A percentile compares a stretch with the other conserved stretches of the same genome.
These are phyloP conservation scores for Pseudovirgaria hyperparasitica DNA, from an alignment of 2,329 filamentous ascomycete species.

Conservation along the genomic window DNA sequence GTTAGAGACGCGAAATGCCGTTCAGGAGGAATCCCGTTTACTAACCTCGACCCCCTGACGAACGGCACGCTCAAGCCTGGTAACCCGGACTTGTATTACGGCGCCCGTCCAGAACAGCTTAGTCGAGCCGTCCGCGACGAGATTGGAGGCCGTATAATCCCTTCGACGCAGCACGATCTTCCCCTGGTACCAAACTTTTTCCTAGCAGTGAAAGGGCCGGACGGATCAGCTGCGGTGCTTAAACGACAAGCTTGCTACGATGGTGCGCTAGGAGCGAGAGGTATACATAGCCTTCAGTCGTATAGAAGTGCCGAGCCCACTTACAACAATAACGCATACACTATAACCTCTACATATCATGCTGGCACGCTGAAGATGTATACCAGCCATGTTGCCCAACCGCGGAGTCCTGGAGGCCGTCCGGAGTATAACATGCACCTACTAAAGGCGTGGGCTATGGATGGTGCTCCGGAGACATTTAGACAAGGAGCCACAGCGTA, in stretches of 20 bases:
- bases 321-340: conserved; percentile 29
- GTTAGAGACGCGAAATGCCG: conserved; percentile 10
- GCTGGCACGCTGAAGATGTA: conserved; percentile 25
- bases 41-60: conserved; percentile 9
- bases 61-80: conserved; percentile 8
- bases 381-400: conserved; percentile 24
- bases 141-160: conserved; percentile 15
- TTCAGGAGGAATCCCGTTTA: conserved; percentile 12
- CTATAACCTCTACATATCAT: conserved; percentile 27
- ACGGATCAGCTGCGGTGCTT: conserved; percentile 14
- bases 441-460: conserved; percentile 6
- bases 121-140: conserved; percentile 13
- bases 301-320: conserved; percentile 16
- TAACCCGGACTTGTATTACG: conserved; percentile 21
- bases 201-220: conserved; percentile 25
- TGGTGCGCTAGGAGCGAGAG: conserved; percentile 18
- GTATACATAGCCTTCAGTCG: conserved; percentile 26
- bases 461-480: conserved; percentile 6
- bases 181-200: conserved; percentile 22
- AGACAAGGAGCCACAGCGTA: conserved; percentile 6
- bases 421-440: conserved; percentile 31
- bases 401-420: conserved; percentile 14
- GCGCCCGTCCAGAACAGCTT: conserved; percentile 16
- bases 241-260: conserved; percentile 13
- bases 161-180: conserved; percentile 13